Evolutionary conservation across 345 rosid genomes (phyloP).

Genomic region (Streptanthus diversifolius): DNA sequence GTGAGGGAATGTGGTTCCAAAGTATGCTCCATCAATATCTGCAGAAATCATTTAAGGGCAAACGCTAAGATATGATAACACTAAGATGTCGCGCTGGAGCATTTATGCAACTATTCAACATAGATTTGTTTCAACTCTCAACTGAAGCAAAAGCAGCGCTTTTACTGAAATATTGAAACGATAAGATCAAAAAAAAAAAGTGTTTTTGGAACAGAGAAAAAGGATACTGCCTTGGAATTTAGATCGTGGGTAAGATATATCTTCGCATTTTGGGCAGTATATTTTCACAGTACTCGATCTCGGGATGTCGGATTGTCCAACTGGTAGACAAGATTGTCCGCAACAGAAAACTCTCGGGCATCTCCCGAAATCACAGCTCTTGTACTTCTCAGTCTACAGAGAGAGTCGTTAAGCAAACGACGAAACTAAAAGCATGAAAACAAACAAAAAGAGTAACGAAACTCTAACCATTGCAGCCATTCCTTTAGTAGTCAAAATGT

Average conservation of each 20-base stretch:
- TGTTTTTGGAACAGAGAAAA: slow-evolving; percentile 1
- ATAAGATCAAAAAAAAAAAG: too few species aligned
- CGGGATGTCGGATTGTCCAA: slow-evolving; percentile 89
- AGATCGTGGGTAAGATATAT: slow-evolving; percentile 90
- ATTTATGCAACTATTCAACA: not conserved
- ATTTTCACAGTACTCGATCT: slow-evolving; percentile 90
- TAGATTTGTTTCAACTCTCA: not conserved
- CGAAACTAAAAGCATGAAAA: not conserved
- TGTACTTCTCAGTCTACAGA: slow-evolving; percentile 81
- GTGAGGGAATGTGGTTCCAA: slow-evolving; percentile 92
- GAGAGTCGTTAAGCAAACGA: slow-evolving; percentile 6
- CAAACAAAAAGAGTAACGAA: not conserved
- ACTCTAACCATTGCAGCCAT: slow-evolving; percentile 78
- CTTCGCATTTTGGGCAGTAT: slow-evolving; percentile 91
- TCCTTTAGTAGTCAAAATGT: slow-evolving; percentile 89
- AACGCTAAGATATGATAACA: slow-evolving; percentile 23
- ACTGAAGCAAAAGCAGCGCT: not conserved
- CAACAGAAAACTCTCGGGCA: slow-evolving; percentile 96
- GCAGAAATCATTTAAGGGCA: slow-evolving; percentile 36
- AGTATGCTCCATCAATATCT: slow-evolving; percentile 99
- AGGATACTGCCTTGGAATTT: slow-evolving; percentile 95
- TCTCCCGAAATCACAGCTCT: slow-evolving; percentile 92
- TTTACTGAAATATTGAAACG: not conserved
- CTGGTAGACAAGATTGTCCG: slow-evolving; percentile 93
- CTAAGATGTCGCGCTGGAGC: not conserved